These are phyloP conservation scores for Aspergillus aculeatus DNA, from an alignment of 2,329 filamentous ascomycete species.

Conservation along the genomic window DNA sequence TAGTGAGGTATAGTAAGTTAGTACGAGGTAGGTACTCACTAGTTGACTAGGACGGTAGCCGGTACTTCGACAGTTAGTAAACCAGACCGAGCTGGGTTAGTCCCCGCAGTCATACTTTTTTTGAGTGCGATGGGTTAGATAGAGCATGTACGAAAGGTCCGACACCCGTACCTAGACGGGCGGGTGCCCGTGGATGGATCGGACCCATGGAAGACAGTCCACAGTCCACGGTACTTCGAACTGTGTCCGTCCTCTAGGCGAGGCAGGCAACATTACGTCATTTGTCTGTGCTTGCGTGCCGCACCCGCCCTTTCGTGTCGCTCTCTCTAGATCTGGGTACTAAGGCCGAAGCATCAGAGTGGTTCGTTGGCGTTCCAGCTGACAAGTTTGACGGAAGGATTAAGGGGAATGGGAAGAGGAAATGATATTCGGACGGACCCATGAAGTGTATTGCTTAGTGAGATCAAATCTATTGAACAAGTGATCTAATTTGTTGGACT, in stretches of 20 bases:
- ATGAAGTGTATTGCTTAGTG: background rate
- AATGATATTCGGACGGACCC: background rate
- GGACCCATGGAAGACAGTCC: too few relatives aligned
- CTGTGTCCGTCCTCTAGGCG: background rate
- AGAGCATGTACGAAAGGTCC: background rate
- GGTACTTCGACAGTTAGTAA: too few relatives aligned
- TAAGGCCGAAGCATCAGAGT: background rate
- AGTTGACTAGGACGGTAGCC: too few relatives aligned
- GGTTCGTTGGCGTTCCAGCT: background rate
- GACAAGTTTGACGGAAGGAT: background rate
- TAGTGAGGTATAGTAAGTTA: too few relatives aligned
- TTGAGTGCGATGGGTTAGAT: background rate
- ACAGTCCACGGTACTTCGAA: background rate
- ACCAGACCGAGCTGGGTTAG: background rate
- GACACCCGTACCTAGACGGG: too few relatives aligned
- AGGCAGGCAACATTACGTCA: background rate
- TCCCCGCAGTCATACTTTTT: background rate
- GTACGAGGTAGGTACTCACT: too few relatives aligned
- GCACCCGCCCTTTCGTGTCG: background rate
- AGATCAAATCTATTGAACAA: background rate
- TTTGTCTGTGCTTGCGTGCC: background rate
- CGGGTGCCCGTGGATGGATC: too few relatives aligned
- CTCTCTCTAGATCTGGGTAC: too few relatives aligned
- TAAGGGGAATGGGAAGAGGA: background rate
- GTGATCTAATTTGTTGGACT: constrained; percentile 5